Base-by-base conservation (phyloP, 768 basidiomycete genomes). In the Gymnopilus dilepis region DNA sequence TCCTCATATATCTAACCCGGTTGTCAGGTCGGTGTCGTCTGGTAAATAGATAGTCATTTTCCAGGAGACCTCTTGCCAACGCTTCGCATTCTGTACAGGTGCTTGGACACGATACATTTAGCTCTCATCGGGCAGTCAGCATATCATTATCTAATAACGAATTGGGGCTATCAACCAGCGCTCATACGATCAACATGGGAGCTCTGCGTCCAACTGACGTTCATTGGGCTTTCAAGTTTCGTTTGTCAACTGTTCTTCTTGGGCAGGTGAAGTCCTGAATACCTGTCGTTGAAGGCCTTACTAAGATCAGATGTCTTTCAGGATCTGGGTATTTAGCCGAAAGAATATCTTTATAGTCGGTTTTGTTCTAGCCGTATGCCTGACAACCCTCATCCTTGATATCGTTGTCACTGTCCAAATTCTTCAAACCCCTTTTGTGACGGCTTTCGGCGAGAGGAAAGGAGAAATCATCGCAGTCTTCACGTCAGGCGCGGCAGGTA, bases 141-240 rank as follows among this genome's bases (percentile, higher is more conserved):
- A 11, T 69, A 69, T 47, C 62, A 69, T 51, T 69, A 69, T 54
- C 52, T 69, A 5, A 38, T 69, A 2, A 67, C 60, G 13, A 65
- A 67, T 30, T 69, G 68, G 68, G 68, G 68, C 9, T 56, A 47
- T 22, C 33, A 41, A 15, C 54, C 63, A n/a, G 68, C 64, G 11
- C 61, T 69, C 21, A 30, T 38, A 37, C 26, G 42, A 2, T 60
- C 66, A 11, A 65, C 66, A 2, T 56, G 57, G 41, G 59, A 60
- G 45, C 42, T 69, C 8, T 34, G 55, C 34, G 41, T 67, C 19
- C 64, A 69, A 12, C 57, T 69, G n/a, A 55, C 58, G 24, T 65
- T 69, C 26, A 64, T 67, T 41, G 65, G 59, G 5, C 50, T 69
- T 2, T 67, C 68, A 4, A 53, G 56, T 48, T 60, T 69, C 28